These are phyloP conservation scores for Zoysia matrella DNA, from an alignment of 202 grass and related monocot genomes.

Conservation along the genomic window DNA sequence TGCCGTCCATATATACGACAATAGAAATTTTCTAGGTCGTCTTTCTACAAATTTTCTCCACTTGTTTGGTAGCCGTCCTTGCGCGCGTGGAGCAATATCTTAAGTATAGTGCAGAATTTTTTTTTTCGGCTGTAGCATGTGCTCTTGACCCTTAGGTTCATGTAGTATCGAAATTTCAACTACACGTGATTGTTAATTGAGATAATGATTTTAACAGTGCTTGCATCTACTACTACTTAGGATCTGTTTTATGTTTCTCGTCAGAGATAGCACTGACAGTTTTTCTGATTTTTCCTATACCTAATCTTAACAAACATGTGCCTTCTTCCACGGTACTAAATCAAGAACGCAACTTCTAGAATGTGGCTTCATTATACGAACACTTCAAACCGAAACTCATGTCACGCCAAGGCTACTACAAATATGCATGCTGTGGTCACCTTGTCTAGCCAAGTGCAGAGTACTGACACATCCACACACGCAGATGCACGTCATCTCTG, in stretches of 20 bases:
- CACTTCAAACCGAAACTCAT: background rate
- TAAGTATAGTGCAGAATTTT: conserved; percentile 6
- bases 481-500: too few species aligned
- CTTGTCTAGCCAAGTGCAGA: background rate
- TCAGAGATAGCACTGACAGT: too few species aligned
- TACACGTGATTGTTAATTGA: background rate
- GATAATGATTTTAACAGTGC: background rate
- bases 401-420: background rate
- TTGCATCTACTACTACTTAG: too few species aligned
- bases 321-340: too few species aligned
- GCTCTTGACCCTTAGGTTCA: conserved; percentile 22
- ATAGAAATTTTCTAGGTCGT: background rate
- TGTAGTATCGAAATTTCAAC: too few species aligned
- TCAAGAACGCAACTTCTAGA: background rate
- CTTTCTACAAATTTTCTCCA: background rate
- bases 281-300: too few species aligned
- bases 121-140: background rate
- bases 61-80: conserved; percentile 2
- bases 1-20: background rate
- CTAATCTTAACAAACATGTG: too few species aligned
- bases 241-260: too few species aligned
- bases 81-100: background rate
- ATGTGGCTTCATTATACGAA: background rate
- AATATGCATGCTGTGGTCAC: background rate
- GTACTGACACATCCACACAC: background rate